These are phyloP conservation scores for Haplographium delicatum DNA, from an alignment of 495 filamentous ascomycete genomes.

Conservation along the genomic window DNA sequence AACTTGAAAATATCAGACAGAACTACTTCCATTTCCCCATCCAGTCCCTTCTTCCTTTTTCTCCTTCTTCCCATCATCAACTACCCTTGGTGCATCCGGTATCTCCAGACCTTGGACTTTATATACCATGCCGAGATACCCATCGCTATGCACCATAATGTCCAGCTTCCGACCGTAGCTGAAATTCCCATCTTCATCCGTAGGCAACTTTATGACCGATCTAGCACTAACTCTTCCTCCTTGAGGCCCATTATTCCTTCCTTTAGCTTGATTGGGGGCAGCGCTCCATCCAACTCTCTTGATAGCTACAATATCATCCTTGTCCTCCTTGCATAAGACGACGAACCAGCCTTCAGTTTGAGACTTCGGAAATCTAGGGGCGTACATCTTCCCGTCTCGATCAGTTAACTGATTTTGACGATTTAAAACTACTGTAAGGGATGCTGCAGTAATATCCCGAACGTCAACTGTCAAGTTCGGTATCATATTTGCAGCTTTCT, in stretches of 20 bases:
- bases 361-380: slow-evolving; percentile 86
- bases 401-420: slow-evolving; percentile 61
- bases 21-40: too few species aligned
- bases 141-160: slow-evolving; percentile 75
- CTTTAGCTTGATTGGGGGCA: slow-evolving; percentile 11
- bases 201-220: slow-evolving; percentile 60
- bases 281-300: slow-evolving; percentile 77
- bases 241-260: slow-evolving; percentile 21
- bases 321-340: slow-evolving; percentile 56
- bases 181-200: slow-evolving; percentile 24
- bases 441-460: slow-evolving; percentile 50
- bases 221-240: slow-evolving; percentile 38
- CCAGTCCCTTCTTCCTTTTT: slow-evolving; percentile 13
- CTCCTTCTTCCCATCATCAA: slow-evolving; percentile 26
- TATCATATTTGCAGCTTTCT: slow-evolving; percentile 54
- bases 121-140: slow-evolving; percentile 79
- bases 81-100: slow-evolving; percentile 33
- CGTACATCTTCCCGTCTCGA: slow-evolving; percentile 66
- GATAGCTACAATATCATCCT: slow-evolving; percentile 75
- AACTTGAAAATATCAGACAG: too few species aligned
- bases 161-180: slow-evolving; percentile 50
- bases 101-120: slow-evolving; percentile 47
- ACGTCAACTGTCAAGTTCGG: slow-evolving; percentile 65
- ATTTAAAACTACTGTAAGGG: slow-evolving; percentile 56
- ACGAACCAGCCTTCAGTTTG: slow-evolving; percentile 95